phyloP scores from a whole-genome alignment of 768 basidiomycete genomes.

The Kwoniella sp. region DNA sequence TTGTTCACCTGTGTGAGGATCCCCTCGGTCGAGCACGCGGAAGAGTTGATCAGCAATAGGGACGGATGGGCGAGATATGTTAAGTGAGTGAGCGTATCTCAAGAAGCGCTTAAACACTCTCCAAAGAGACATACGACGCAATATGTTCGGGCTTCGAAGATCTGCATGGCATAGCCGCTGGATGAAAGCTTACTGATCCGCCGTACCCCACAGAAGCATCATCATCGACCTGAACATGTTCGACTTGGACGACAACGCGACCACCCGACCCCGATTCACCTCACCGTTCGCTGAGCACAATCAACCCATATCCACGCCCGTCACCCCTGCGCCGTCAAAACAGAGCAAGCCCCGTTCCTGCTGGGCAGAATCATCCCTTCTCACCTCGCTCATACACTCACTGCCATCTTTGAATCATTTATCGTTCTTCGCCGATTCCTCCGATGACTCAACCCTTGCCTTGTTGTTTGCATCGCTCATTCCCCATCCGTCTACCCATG shows the following conservation, averaged over 20 bases:
- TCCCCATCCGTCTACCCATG: constrained; percentile 39
- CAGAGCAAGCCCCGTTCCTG: constrained; percentile 29
- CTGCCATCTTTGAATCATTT: constrained; percentile 50
- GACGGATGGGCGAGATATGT: constrained; percentile 50
- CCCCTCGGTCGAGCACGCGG: constrained; percentile 32
- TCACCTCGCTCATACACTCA: constrained; percentile 38
- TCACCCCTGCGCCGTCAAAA: neutral
- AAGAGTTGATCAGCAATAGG: constrained; percentile 38
- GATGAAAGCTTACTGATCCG: neutral
- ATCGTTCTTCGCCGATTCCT: constrained; percentile 53
- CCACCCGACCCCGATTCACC: constrained; percentile 13
- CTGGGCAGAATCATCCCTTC: constrained; percentile 47
- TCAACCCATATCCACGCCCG: constrained; percentile 11
- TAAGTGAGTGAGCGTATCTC: constrained; percentile 37
- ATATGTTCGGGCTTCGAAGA: too few species aligned
- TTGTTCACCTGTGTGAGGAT: constrained; percentile 50
- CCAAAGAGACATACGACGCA: too few species aligned
- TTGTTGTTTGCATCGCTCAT: constrained; percentile 43
- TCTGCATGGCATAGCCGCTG: neutral
- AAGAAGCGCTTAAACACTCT: too few species aligned
- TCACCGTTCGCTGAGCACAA: neutral
- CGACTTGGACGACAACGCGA: constrained; percentile 36
- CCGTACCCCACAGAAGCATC: constrained; percentile 31
- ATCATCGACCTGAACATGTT: constrained; percentile 55
- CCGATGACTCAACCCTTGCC: constrained; percentile 50